These are phyloP conservation scores for Leptomonas seymouri DNA, from an alignment of 208 protist genomes.

Conservation along the genomic window DNA sequence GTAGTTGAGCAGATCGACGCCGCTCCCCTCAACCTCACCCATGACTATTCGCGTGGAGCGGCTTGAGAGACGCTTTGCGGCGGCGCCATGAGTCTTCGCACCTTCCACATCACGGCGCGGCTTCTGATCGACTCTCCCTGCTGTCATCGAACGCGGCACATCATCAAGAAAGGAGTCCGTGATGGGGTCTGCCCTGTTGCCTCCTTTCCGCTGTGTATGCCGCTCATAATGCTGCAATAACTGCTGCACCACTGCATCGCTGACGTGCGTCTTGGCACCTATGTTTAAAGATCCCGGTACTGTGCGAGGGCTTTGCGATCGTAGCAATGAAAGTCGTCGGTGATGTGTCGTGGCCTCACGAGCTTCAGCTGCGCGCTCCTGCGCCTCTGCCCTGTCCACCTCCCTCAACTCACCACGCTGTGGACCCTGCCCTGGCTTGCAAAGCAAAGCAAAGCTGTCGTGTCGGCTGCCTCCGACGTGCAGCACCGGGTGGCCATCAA, in stretches of 20 bases:
- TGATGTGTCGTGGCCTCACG: no score
- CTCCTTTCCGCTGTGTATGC: no score
- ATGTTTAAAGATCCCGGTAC: not conserved
- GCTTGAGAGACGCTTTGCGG: not conserved
- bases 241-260: slow-evolving; percentile 19
- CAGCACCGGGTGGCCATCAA: slow-evolving; percentile 2
- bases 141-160: not conserved
- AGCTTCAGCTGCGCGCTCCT: no score
- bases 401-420: not conserved
- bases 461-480: not conserved
- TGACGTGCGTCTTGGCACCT: slow-evolving; percentile 8
- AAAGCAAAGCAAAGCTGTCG: not conserved
- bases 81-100: not conserved
- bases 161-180: not conserved
- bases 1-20: slow-evolving; percentile 31
- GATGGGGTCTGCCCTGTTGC: not conserved
- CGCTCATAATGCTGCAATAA: not conserved
- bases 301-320: not conserved
- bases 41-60: not conserved
- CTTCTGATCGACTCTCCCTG: not conserved
- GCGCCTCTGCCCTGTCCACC: not conserved
- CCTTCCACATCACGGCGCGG: not conserved
- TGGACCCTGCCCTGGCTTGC: not conserved
- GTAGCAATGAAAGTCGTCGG: not conserved
- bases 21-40: slow-evolving; percentile 3